Conservation (phyloP, 2,329 filamentous ascomycete genomes). For the Arthrinium phaeospermum region DNA sequence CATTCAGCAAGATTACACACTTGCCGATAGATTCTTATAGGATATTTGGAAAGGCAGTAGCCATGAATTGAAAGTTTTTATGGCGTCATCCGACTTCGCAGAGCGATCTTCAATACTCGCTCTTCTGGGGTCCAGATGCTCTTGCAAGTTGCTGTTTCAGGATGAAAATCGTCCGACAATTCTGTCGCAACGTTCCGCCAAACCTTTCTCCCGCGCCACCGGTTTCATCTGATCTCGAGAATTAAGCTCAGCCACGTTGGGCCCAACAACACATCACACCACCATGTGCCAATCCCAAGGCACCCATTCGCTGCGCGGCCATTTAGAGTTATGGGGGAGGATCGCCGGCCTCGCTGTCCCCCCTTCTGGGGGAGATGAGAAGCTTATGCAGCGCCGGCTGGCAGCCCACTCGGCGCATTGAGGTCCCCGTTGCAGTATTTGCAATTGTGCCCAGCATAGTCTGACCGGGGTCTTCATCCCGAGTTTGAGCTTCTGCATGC, state of each 20-base stretch:
- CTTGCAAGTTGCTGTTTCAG: constrained; percentile 5
- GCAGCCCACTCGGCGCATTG: neutral
- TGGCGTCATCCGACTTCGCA: neutral
- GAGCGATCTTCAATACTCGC: neutral
- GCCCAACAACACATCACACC: neutral
- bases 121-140: neutral
- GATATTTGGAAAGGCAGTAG: neutral
- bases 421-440: neutral
- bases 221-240: constrained; percentile 13
- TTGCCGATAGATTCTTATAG: neutral
- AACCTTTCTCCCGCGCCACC: neutral
- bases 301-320: neutral
- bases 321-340: neutral
- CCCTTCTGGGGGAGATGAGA: neutral
- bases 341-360: neutral
- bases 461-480: constrained; percentile 1
- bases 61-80: neutral
- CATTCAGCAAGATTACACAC: neutral
- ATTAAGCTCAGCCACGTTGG: constrained; percentile 6
- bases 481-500: neutral
- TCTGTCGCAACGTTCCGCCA: constrained; percentile 6
- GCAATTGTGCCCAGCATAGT: neutral
- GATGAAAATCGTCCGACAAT: constrained; percentile 7
- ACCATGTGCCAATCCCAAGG: neutral
- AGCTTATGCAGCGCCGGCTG: neutral